Evolutionary conservation across 176 grass and related monocot genomes (phyloP).

Genomic region (Saccharum spontaneum): DNA sequence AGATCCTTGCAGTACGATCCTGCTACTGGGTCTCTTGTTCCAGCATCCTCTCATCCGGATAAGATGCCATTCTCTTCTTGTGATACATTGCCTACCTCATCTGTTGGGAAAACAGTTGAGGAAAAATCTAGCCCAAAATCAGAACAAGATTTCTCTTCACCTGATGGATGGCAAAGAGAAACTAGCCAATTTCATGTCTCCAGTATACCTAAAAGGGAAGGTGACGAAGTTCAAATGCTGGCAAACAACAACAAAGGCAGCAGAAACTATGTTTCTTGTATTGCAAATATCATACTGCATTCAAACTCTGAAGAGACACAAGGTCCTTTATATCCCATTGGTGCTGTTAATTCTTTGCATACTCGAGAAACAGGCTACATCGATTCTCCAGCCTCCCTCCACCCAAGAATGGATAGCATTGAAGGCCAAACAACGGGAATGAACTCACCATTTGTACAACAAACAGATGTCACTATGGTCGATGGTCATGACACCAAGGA

Average conservation of each 20-base stretch:
- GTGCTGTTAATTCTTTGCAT: constrained; percentile 2
- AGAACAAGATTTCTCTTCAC: constrained; percentile 39
- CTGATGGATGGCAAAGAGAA: constrained; percentile 37
- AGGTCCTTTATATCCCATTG: not conserved
- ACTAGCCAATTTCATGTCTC: constrained; percentile 17
- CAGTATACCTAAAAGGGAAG: constrained; percentile 27
- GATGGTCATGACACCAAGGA: constrained; percentile 35
- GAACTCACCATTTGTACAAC: constrained; percentile 22
- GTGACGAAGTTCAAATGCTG: constrained; percentile 24
- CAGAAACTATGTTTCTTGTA: constrained; percentile 5
- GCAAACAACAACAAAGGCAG: constrained; percentile 12
- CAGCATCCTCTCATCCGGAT: constrained; percentile 48
- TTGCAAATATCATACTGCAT: not conserved
- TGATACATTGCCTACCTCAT: constrained; percentile 36
- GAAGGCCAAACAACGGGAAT: constrained; percentile 15
- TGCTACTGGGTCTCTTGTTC: constrained; percentile 69
- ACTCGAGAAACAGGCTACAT: not conserved
- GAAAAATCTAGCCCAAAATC: constrained; percentile 43
- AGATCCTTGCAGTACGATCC: constrained; percentile 84
- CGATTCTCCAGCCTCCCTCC: not conserved
- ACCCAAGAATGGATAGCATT: not conserved
- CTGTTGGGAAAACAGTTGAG: constrained; percentile 27
- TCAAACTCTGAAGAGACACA: constrained; percentile 20
- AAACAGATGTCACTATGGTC: constrained; percentile 43
- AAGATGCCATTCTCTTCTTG: constrained; percentile 22